Percentiles rank a stretch among this genome's conserved stretches.
Conservation (phyloP, 2,329 filamentous ascomycete genomes). For the Trichoderma sp. region DNA sequence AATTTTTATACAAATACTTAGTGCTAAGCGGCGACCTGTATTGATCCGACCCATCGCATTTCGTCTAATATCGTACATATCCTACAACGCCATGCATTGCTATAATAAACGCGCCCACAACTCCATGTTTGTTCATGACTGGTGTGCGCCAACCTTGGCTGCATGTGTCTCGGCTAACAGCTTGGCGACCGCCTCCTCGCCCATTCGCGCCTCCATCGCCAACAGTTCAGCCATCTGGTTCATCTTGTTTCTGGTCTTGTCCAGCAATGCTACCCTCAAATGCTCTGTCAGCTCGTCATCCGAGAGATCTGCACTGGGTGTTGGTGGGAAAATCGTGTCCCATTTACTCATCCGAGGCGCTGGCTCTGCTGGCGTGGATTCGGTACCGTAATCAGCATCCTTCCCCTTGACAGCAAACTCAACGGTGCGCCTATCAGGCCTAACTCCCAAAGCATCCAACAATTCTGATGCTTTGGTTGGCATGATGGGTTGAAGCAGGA, state of each 20-base stretch:
- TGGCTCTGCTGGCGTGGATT: constrained; percentile 28
- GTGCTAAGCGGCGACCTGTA: not conserved
- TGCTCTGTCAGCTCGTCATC: constrained; percentile 29
- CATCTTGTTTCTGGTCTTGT: constrained; percentile 32
- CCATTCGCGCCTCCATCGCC: constrained; percentile 34
- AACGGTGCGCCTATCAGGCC: constrained; percentile 60
- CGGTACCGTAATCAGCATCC: constrained; percentile 69
- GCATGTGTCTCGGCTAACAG: constrained; percentile 26
- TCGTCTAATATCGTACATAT: constrained; percentile 7
- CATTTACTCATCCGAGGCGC: constrained; percentile 39
- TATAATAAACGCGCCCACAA: not conserved
- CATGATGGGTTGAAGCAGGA: constrained; percentile 90
- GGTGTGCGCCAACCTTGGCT: constrained; percentile 9
- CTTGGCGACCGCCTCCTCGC: constrained; percentile 28
- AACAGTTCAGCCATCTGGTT: constrained; percentile 32
- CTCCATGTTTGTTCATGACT: not conserved
- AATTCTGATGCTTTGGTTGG: constrained; percentile 72
- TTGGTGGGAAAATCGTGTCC: constrained; percentile 55
- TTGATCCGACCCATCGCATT: not conserved
- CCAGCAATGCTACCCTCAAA: constrained; percentile 22
- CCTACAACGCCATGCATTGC: not conserved
- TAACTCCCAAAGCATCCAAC: constrained; percentile 77
- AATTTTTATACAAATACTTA: not conserved
- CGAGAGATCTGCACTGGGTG: constrained; percentile 30
- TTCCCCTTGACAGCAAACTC: constrained; percentile 60